Evolutionary conservation across 345 rosid species (phyloP).

Genomic region (Reutealis trisperma): DNA sequence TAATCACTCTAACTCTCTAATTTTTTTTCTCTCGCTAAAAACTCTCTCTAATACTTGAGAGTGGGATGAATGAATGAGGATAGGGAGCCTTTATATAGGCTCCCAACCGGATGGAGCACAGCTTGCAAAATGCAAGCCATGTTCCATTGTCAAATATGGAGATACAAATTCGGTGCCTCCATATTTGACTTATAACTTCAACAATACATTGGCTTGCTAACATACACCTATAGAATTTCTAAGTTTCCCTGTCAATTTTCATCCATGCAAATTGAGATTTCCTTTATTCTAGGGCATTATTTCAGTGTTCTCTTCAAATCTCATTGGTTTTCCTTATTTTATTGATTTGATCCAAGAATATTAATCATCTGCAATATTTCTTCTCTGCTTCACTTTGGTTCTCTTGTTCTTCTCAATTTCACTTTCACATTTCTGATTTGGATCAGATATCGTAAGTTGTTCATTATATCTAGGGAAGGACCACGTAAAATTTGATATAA

Average conservation of each 20-base stretch:
- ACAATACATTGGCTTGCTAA: neutral
- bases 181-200: too few species aligned
- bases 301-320: neutral
- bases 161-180: too few species aligned
- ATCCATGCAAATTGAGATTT: neutral
- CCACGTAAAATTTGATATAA: too few species aligned
- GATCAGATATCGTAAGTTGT: neutral
- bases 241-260: neutral
- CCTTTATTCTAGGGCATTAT: neutral
- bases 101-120: too few species aligned
- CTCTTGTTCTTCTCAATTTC: neutral
- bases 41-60: too few species aligned
- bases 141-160: too few species aligned
- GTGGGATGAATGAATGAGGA: too few species aligned
- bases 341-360: neutral
- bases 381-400: conserved; percentile 3
- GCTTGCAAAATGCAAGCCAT: too few species aligned
- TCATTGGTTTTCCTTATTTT: neutral
- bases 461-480: too few species aligned
- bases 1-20: too few species aligned
- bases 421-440: neutral
- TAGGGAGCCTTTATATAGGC: too few species aligned
- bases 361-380: neutral
- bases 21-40: too few species aligned
- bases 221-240: neutral